These are phyloP conservation scores for Atractiella rhizophila DNA, from an alignment of 768 basidiomycete species.

Conservation along the genomic window DNA sequence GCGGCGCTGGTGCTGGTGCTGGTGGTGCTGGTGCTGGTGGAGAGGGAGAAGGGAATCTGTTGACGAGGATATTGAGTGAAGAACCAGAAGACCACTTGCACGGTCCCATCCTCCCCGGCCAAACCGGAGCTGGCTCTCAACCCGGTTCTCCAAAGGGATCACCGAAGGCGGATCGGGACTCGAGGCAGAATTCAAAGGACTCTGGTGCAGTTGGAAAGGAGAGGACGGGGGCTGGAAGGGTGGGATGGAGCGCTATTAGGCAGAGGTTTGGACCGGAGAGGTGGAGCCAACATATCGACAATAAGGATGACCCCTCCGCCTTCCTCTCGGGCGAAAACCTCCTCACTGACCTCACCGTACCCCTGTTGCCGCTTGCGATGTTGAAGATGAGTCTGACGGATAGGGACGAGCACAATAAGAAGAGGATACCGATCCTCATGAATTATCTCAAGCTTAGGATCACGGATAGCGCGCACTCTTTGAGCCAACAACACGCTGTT, in stretches of 20 bases:
- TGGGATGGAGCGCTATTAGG: slow-evolving; percentile 6
- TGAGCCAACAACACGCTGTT: slow-evolving; percentile 47
- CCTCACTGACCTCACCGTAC: slow-evolving; percentile 22
- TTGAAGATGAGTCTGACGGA: slow-evolving; percentile 52
- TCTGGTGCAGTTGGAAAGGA: too few relatives aligned
- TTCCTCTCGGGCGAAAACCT: slow-evolving; percentile 4
- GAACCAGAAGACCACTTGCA: too few relatives aligned
- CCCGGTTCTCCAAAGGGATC: too few relatives aligned
- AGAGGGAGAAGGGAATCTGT: too few relatives aligned
- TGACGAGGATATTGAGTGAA: too few relatives aligned
- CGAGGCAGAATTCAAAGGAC: too few relatives aligned
- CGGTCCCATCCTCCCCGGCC: too few relatives aligned
- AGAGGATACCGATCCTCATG: slow-evolving; percentile 50
- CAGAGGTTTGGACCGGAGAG: slow-evolving; percentile 27
- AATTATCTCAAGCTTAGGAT: slow-evolving; percentile 60
- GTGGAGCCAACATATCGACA: slow-evolving; percentile 29
- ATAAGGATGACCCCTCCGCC: slow-evolving; percentile 5
- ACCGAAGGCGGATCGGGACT: too few relatives aligned
- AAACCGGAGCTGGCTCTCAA: too few relatives aligned
- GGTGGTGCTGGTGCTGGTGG: too few relatives aligned
- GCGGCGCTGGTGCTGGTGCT: too few relatives aligned
- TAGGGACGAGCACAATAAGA: slow-evolving; percentile 54
- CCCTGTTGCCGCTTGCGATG: slow-evolving; percentile 54
- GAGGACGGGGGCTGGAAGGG: background rate
- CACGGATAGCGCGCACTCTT: slow-evolving; percentile 60